phyloP scores from a whole-genome alignment of 805 yeast genomes.

The Metschnikowia reukaufii region DNA sequence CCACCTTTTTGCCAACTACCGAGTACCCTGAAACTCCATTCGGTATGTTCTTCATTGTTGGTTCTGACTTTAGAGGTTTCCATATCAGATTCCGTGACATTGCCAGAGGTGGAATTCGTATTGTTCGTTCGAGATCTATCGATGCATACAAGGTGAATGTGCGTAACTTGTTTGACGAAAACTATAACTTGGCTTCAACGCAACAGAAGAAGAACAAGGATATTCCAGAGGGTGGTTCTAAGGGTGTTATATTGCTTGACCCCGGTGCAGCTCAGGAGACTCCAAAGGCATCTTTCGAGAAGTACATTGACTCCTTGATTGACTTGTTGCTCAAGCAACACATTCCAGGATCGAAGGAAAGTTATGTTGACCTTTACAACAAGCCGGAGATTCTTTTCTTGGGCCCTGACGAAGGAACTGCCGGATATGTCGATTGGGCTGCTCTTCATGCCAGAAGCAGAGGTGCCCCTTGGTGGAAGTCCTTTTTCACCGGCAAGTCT shows the following conservation, averaged over 20 bases:
- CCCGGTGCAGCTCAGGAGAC: conserved; percentile 74
- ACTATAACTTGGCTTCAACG: conserved; percentile 91
- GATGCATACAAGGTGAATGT: conserved; percentile 86
- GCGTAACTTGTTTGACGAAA: conserved; percentile 91
- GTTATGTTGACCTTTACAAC: conserved; percentile 79
- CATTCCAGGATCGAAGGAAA: conserved; percentile 75
- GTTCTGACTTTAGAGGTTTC: conserved; percentile 96
- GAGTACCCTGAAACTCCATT: conserved; percentile 93
- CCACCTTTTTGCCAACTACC: conserved; percentile 74
- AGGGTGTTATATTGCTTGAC: conserved; percentile 90
- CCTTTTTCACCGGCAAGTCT: conserved; percentile 94
- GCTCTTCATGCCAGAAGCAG: conserved; percentile 87
- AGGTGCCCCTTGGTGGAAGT: conserved; percentile 98
- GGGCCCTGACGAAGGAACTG: conserved; percentile 99
- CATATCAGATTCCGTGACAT: conserved; percentile 95
- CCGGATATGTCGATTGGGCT: conserved; percentile 95
- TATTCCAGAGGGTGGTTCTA: conserved; percentile 98
- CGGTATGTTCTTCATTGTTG: conserved; percentile 95
- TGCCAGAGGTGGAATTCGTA: conserved; percentile 97
- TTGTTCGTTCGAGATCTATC: conserved; percentile 79
- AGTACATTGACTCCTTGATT: conserved; percentile 87
- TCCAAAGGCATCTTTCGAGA: conserved; percentile 83
- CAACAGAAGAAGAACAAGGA: conserved; percentile 97
- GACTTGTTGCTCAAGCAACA: conserved; percentile 74
- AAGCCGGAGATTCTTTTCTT: conserved; percentile 88